Conservation (phyloP, 805 yeast species). For the Jamesozyma jinghongensis region DNA sequence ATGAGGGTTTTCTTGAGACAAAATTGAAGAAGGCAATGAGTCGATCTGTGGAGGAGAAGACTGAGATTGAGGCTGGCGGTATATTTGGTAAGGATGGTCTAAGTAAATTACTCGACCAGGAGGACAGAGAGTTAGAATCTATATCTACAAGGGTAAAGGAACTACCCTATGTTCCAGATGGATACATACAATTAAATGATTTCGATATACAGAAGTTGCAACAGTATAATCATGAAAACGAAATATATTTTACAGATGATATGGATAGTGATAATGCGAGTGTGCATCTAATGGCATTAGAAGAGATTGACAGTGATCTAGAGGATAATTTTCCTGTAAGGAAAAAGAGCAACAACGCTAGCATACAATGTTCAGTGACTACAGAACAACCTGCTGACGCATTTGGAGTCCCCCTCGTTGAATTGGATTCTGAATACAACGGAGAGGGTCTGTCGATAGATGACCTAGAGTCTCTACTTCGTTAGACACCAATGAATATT, state of each 20-base stretch:
- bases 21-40: slow-evolving; percentile 29
- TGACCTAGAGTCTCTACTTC: too few species aligned
- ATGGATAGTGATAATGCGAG: background rate
- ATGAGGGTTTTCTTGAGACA: slow-evolving; percentile 8
- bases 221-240: background rate
- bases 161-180: slow-evolving; percentile 38
- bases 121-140: slow-evolving; percentile 25
- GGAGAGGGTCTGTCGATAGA: slow-evolving; percentile 18
- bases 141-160: slow-evolving; percentile 36
- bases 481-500: too few species aligned
- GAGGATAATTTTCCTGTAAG: background rate
- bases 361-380: background rate
- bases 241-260: background rate
- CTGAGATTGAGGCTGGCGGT: slow-evolving; percentile 8
- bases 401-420: background rate
- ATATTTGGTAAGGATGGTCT: slow-evolving; percentile 1
- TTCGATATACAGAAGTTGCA: slow-evolving; percentile 26
- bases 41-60: slow-evolving; percentile 14
- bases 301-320: background rate
- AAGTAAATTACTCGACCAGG: background rate
- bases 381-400: background rate
- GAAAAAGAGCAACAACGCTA: background rate
- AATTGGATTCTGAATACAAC: slow-evolving; percentile 13
- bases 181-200: slow-evolving; percentile 34
- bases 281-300: slow-evolving; percentile 2